Evolutionary conservation across 257 asterid species (phyloP).

Genomic region (Lycium barbarum): DNA sequence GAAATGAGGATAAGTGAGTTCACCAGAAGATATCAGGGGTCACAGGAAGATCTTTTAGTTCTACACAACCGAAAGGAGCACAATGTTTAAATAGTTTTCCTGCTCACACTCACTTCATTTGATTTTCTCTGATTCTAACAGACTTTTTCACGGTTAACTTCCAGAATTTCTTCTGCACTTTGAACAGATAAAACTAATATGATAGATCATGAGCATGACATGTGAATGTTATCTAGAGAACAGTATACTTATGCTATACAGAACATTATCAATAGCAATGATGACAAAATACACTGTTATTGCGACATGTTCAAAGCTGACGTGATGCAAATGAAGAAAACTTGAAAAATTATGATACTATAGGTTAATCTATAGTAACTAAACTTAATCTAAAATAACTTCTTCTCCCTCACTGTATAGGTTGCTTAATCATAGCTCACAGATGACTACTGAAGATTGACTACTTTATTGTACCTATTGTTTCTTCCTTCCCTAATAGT

Average conservation of each 20-base stretch:
- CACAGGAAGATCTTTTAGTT: neutral
- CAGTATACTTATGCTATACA: neutral
- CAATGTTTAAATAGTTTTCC: neutral
- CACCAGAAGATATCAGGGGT: neutral
- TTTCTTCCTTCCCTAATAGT: neutral
- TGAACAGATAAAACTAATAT: neutral
- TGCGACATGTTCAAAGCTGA: neutral
- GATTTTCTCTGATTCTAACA: neutral
- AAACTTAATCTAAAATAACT: neutral
- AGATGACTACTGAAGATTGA: neutral
- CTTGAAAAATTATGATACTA: neutral
- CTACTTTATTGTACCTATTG: neutral
- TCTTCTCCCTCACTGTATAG: neutral
- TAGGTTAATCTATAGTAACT: too few species aligned
- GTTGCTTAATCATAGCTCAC: neutral
- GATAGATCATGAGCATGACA: neutral
- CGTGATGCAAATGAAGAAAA: slow-evolving; percentile 1
- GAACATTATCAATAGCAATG: neutral
- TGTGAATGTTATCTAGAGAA: neutral
- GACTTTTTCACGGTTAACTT: neutral
- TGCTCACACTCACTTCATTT: slow-evolving; percentile 8
- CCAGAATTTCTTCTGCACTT: slow-evolving; percentile 2
- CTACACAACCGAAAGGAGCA: neutral
- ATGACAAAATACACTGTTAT: neutral
- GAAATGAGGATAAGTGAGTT: neutral